Base-by-base conservation (phyloP, 2,329 filamentous ascomycete species). In the Sporothrix humicola region DNA sequence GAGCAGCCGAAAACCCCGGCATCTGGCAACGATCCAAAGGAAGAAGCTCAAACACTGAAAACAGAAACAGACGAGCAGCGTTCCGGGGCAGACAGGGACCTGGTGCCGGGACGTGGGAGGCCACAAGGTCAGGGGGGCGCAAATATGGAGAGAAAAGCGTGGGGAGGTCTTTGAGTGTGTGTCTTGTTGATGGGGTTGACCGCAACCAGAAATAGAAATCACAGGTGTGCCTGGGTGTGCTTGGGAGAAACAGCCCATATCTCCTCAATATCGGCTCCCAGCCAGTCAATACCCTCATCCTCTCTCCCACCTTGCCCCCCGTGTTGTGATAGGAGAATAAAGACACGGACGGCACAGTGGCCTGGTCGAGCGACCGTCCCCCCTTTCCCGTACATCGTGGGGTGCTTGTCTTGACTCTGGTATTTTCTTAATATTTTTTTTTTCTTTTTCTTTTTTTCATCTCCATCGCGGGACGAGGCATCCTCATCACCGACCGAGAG, bases 131-230 rank as follows among this genome's bases (percentile, higher is more conserved):
- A 58, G 68, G 50, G 46, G 20, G 50, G 7, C 26, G 31, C 4
- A 54, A n/a, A 68, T 48, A 44, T 59, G 52, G 52, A 56, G 52
- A 48, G 52, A 48, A 48, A 26, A 58, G 68, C 68, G 68, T 70
- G 68, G 68, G 68, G 68, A 70, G 48, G 26, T 54, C 42, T 26
- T 31, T 12, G 5, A 37, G n/a, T n/a, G n/a, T 58, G 31, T 63
- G 8, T 63, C 4, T 52, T 31, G 46, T 52, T 17, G 31, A 9
- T 10, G 26, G 23, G 13, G 50, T 70, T 56, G 52, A 58, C 68
- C 50, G 50, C 52, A 23, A 42, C 68, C 52, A 70, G 52, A 70
- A 70, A 70, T 70, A 70, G 52, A 70, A 58, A 70, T 26, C 66
- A 69, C 23, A 37, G 48, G 46, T 37, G 48, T 54, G 26, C 66